Percentiles rank a stretch among this genome's conserved stretches.
Evolutionary conservation across 73 alveolate genomes (phyloP).

Genomic region (Paramecium bursaria): DNA sequence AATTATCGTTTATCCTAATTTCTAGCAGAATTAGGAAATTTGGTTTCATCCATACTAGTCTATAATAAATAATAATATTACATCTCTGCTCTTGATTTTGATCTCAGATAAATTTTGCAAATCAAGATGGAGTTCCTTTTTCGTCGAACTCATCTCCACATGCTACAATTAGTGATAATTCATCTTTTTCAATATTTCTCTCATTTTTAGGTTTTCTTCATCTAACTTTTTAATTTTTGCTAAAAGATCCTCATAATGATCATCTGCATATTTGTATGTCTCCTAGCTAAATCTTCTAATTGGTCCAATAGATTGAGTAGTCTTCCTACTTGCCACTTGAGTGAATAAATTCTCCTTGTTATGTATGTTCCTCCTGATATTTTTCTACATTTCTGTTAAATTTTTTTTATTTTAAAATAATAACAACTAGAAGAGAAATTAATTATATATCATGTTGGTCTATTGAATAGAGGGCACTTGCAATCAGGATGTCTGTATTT

Average conservation of each 20-base stretch:
- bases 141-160: conserved; percentile 11
- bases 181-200: conserved; percentile 54
- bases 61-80: background rate
- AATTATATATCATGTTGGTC: too few species aligned
- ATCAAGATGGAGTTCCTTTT: conserved; percentile 2
- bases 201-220: conserved; percentile 57
- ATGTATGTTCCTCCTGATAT: too few species aligned
- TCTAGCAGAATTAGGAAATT: background rate
- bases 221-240: conserved; percentile 49
- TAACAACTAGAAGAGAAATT: too few species aligned
- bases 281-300: background rate
- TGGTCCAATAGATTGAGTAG: too few species aligned
- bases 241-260: conserved; percentile 54
- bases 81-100: conserved; percentile 40
- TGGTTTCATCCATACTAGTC: conserved; percentile 37
- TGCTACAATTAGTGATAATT: conserved; percentile 18
- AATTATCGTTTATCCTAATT: background rate
- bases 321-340: too few species aligned
- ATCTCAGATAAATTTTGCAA: conserved; percentile 15
- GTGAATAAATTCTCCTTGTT: too few species aligned
- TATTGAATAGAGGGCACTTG: background rate
- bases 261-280: conserved; percentile 61
- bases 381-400: too few species aligned
- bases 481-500: conserved; percentile 22
- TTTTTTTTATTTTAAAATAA: too few species aligned